Evolutionary conservation across 768 basidiomycete genomes (phyloP).

Genomic region (Collybia nuda): DNA sequence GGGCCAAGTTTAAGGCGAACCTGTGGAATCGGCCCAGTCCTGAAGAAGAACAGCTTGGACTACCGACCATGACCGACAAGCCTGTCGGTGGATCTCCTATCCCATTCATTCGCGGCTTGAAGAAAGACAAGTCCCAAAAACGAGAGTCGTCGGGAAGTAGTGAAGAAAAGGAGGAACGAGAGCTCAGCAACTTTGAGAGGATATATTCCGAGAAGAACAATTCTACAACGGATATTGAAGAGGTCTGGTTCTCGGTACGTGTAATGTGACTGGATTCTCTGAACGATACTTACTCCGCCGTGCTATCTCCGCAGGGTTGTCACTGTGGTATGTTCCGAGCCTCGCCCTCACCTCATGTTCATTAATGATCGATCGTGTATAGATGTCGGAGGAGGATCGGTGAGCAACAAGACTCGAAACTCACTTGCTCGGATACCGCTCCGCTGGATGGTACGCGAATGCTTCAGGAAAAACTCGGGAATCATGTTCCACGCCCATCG

Average conservation of each 20-base stretch:
- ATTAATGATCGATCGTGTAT: background rate
- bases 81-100: background rate
- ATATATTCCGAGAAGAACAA: conserved; percentile 24
- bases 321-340: conserved; percentile 36
- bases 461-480: conserved; percentile 53
- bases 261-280: background rate
- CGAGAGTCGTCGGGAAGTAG: background rate
- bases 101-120: background rate
- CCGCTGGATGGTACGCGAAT: conserved; percentile 72
- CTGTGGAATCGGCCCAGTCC: conserved; percentile 40
- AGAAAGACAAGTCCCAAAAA: background rate
- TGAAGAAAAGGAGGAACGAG: background rate
- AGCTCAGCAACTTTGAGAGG: conserved; percentile 28
- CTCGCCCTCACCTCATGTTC: background rate
- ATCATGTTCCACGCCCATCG: conserved; percentile 57
- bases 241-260: conserved; percentile 67
- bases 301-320: conserved; percentile 35
- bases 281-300: background rate
- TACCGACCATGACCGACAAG: conserved; percentile 8
- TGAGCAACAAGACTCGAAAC: conserved; percentile 37
- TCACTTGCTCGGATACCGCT: conserved; percentile 54
- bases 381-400: conserved; percentile 63
- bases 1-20: conserved; percentile 59
- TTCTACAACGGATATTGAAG: conserved; percentile 42
- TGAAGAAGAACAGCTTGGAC: conserved; percentile 26